These are phyloP conservation scores for Peltaster fructicola DNA, from an alignment of 2,329 filamentous ascomycete species.

Conservation along the genomic window DNA sequence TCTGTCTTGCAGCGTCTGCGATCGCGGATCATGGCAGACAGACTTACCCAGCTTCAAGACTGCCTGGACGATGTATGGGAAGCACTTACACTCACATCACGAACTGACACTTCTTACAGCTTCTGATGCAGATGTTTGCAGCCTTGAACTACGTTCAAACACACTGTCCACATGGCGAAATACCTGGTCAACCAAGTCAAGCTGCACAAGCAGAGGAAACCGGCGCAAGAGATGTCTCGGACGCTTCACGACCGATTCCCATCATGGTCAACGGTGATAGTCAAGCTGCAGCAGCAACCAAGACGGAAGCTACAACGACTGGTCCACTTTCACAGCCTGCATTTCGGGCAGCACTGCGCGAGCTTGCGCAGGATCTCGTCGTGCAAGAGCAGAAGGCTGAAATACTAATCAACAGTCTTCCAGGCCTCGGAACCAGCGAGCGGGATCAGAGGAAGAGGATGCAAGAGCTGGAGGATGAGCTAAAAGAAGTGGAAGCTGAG, in stretches of 20 bases:
- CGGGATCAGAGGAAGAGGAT: slow-evolving; percentile 51
- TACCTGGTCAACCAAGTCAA: slow-evolving; percentile 25
- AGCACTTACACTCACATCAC: not conserved
- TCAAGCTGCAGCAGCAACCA: no score
- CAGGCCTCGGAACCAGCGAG: slow-evolving; percentile 63
- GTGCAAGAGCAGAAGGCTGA: slow-evolving; percentile 74
- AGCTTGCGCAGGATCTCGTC: slow-evolving; percentile 60
- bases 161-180: slow-evolving; percentile 23
- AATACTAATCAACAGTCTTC: slow-evolving; percentile 53
- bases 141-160: slow-evolving; percentile 27
- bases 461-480: slow-evolving; percentile 24
- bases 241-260: no score
- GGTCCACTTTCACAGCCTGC: slow-evolving; percentile 2
- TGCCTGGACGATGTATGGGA: slow-evolving; percentile 63
- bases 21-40: no score
- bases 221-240: no score
- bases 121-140: slow-evolving; percentile 31
- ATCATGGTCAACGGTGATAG: no score
- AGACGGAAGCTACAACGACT: no score
- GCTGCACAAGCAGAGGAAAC: slow-evolving; percentile 13
- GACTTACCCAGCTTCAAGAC: slow-evolving; percentile 70
- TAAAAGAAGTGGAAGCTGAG: slow-evolving; percentile 26
- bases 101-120: slow-evolving; percentile 14
- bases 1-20: no score
- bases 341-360: slow-evolving; percentile 48